Percentiles rank a stretch among this genome's conserved stretches.
Evolutionary conservation across 257 asterid genomes (phyloP).

Genomic region (Penstemon eatonii): DNA sequence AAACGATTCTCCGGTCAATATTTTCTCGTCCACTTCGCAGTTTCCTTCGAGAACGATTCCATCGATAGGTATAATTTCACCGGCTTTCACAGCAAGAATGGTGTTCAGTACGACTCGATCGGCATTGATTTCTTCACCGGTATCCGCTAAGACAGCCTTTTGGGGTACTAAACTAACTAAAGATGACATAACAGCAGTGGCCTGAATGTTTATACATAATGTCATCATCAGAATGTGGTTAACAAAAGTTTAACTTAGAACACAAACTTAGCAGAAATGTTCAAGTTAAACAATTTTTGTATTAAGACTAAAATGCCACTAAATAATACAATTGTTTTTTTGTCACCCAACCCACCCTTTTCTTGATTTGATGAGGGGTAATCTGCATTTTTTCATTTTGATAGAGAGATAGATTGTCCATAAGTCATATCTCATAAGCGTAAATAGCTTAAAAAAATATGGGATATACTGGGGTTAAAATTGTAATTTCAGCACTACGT

Average conservation of each 20-base stretch:
- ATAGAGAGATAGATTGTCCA: too few relatives aligned
- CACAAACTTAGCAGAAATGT: not conserved
- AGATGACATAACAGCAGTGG: slow-evolving; percentile 69
- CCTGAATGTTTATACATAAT: slow-evolving; percentile 27
- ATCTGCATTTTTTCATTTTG: too few relatives aligned
- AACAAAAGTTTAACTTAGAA: not conserved
- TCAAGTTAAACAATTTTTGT: too few relatives aligned
- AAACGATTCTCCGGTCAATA: slow-evolving; percentile 81
- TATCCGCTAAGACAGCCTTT: slow-evolving; percentile 70
- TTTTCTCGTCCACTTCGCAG: slow-evolving; percentile 85
- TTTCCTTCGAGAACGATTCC: slow-evolving; percentile 74
- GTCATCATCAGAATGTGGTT: not conserved
- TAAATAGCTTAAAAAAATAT: too few relatives aligned
- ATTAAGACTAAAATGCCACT: too few relatives aligned
- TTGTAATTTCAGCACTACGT: too few relatives aligned
- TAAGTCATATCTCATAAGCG: too few relatives aligned
- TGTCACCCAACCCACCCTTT: too few relatives aligned
- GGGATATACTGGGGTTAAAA: too few relatives aligned
- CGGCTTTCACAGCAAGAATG: slow-evolving; percentile 73
- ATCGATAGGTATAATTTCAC: slow-evolving; percentile 77
- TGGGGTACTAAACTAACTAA: slow-evolving; percentile 76
- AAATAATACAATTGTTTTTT: too few relatives aligned
- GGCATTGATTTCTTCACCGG: slow-evolving; percentile 65
- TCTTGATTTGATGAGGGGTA: too few relatives aligned
- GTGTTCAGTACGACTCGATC: slow-evolving; percentile 65